phyloP scores from a whole-genome alignment of 2,329 filamentous ascomycete species.

The Fusarium algeriense region DNA sequence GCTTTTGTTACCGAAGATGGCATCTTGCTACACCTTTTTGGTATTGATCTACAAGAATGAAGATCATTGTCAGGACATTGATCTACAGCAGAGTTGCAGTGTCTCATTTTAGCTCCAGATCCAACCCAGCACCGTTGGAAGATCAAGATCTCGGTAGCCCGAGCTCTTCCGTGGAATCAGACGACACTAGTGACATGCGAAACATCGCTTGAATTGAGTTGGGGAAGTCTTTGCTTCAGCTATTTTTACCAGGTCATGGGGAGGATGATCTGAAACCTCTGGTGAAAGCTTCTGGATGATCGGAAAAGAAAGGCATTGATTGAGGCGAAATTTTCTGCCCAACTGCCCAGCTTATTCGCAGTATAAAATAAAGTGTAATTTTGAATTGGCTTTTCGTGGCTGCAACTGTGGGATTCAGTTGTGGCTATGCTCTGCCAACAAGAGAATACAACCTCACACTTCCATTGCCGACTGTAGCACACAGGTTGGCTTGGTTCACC shows the following conservation, averaged over 20 bases:
- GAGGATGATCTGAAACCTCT: neutral
- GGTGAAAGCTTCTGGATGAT: neutral
- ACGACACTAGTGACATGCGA: constrained; percentile 20
- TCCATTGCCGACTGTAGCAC: neutral
- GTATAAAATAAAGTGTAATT: neutral
- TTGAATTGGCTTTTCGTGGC: neutral
- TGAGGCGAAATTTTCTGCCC: neutral
- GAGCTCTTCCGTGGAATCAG: constrained; percentile 6
- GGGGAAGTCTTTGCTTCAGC: constrained; percentile 7
- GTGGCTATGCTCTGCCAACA: constrained; percentile 1
- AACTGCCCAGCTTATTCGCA: neutral
- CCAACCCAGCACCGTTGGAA: constrained; percentile 8
- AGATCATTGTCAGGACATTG: constrained; percentile 7
- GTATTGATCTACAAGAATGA: constrained; percentile 12
- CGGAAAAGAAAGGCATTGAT: neutral
- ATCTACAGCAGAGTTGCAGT: constrained; percentile 16
- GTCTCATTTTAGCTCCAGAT: constrained; percentile 25
- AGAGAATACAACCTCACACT: neutral
- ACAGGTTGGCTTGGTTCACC: neutral
- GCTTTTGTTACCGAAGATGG: neutral
- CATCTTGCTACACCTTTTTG: neutral
- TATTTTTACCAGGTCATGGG: neutral
- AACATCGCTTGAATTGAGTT: constrained; percentile 18
- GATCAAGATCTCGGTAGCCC: constrained; percentile 26
- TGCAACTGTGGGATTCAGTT: neutral